Base-by-base conservation (phyloP, 345 rosid genomes). In the Aethionema arabicum region DNA sequence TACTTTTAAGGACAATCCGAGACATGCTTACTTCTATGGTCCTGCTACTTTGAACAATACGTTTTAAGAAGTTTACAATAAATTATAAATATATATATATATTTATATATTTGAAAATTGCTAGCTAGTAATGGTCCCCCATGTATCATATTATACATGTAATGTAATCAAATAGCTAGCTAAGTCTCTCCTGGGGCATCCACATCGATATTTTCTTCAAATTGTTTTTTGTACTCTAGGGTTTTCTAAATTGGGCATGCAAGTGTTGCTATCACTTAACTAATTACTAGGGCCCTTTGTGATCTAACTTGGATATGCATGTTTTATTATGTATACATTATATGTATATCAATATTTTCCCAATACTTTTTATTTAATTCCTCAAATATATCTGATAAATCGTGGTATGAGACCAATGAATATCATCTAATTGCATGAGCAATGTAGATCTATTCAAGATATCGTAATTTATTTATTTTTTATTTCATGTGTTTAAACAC, bases 241-340 rank as follows among this genome's bases (percentile, higher is more conserved):
- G 77, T 63, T 69, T 77, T 79, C 73, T 73, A 72, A 79, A 53
- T 74, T 84, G 73, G 84, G 67, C 85, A 87, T 78, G 88, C 79
- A 87, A 82, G 75, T 78, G 86, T 87, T 78, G 76, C 87, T 74
- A 69, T 83, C 95, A 81, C 59, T 54, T 73, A 79, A 80, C 80
- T 81, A 65, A 71, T 74, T 67, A 69, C 72, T 77, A 77, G 74
- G 81, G 72, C 72, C 70, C 79, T 74, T 77, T 66, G 85, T 65
- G 77, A 79, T 82, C 82, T 77, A 76, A 76, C 69, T 75, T 71
- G 72, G 78, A 79, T 80, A 42, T 74, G 61, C 56, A 58, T 70
- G 65, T 51, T 35, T 8, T 49, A 6, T 6, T 37, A 37, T 37
- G 3, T 37, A 37, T 37, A 37, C 3, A 37, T 37, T 37, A 37